Base-by-base conservation (phyloP, 805 yeast genomes). In the Deakozyma indianensis region DNA sequence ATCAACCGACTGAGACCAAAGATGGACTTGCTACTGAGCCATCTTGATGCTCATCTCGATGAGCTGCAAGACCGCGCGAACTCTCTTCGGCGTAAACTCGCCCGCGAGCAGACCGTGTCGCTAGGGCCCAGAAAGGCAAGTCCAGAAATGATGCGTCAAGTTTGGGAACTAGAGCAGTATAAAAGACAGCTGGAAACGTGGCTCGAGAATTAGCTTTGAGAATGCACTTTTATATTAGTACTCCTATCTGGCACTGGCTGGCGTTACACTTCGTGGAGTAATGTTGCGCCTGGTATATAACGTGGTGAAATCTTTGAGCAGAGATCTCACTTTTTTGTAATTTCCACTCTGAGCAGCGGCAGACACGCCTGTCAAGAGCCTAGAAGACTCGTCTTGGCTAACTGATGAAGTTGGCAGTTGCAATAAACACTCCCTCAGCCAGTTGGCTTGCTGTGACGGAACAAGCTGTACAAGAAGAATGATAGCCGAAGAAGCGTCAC, bases 321-420 rank as follows among this genome's bases (percentile, higher is more conserved):
- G 70, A 2, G 77, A 67, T 54, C 94, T 71, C 25, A 84, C 76
- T 53, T 83, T 71, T 61, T 92, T 74, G 59, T 69, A 78, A 62
- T 87, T 92, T 55, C 76, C 80, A 23, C 79, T 77, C 29, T 68
- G 71, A 40, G 56, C 27, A 11, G 60, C 55, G 1, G 49, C 45
- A 3, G 49, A 42, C 5, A 52, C 47, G 9, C 52, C 42, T 4
- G 42, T 44, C 27, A 78, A 54, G 50, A 85, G 67, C 56, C 82
- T 83, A 35, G 68, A 61, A 49, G 78, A 69, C 61, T 87, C 95
- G 51, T 74, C 77, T 3, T 64, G 68, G 44, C 78, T 74, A 15
- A 83, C 82, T 21, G 73, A 52, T 16, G 69, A 67, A 2, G 69
- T 69, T 2, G 88, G 85, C 41, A 87, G 67, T n/a, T 68, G 60